Conservation (phyloP, 176 grass and related monocot species). For the Triticum urartu region DNA sequence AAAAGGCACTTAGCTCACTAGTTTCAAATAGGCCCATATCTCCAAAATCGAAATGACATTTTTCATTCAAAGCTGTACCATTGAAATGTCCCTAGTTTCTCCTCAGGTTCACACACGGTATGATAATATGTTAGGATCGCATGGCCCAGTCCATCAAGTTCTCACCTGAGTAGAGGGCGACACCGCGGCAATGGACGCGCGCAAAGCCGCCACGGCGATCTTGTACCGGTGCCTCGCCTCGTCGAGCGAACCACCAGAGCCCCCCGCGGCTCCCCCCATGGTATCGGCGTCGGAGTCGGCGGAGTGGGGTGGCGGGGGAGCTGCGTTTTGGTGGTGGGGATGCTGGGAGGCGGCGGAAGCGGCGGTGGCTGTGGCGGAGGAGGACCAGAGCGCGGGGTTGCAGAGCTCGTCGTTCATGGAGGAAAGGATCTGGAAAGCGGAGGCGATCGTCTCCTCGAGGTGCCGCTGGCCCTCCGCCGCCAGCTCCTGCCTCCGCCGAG, state of each 20-base stretch:
- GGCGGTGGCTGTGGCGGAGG: constrained; percentile 25
- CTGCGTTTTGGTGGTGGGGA: constrained; percentile 17
- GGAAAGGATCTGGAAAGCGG: constrained; percentile 90
- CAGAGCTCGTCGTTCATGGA: constrained; percentile 99
- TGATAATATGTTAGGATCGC: neutral
- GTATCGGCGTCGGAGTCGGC: constrained; percentile 49
- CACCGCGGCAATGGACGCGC: constrained; percentile 57
- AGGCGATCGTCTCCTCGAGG: constrained; percentile 85
- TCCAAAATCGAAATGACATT: neutral
- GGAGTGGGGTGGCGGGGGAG: constrained; percentile 30
- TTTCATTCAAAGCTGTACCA: neutral
- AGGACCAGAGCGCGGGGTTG: constrained; percentile 93
- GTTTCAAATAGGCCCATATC: neutral
- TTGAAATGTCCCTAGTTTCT: neutral
- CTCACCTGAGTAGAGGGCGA: constrained; percentile 60
- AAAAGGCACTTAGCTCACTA: neutral
- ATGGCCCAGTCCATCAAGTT: neutral
- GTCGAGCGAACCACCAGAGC: constrained; percentile 83
- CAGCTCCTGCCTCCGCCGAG: constrained; percentile 61
- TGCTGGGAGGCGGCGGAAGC: neutral
- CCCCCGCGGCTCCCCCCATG: constrained; percentile 26
- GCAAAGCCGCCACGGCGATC: constrained; percentile 60
- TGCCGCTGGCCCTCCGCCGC: constrained; percentile 79
- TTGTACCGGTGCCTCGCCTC: constrained; percentile 92
- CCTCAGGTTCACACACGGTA: neutral